Evolutionary conservation across 2,329 filamentous ascomycete species (phyloP).

Genomic region (Aspergillus arachidicola): DNA sequence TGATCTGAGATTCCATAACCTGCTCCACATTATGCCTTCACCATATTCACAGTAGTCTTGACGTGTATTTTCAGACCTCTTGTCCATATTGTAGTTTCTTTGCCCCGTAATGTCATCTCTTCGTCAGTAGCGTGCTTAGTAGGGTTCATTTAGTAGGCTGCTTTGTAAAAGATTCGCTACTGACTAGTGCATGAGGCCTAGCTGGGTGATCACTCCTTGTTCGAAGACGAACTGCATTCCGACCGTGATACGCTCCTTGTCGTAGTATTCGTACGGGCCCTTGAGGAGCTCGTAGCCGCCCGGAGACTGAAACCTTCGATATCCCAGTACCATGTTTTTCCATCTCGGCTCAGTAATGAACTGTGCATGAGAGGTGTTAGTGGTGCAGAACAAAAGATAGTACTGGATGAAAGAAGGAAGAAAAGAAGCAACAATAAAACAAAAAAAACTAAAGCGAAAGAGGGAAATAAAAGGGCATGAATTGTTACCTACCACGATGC

Average conservation of each 20-base stretch:
- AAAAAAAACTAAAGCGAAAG: neutral
- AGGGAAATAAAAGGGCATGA: neutral
- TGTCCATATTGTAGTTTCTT: neutral
- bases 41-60: neutral
- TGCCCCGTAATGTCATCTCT: neutral
- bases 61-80: too few relatives aligned
- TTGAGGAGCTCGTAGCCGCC: neutral
- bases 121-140: neutral
- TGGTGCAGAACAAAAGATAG: neutral
- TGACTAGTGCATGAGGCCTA: neutral
- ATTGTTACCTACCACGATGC: neutral
- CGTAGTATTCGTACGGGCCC: neutral
- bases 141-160: neutral
- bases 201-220: neutral
- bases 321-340: neutral
- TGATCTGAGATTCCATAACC: neutral
- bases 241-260: neutral
- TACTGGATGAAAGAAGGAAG: neutral
- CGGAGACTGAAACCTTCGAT: neutral
- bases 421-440: neutral
- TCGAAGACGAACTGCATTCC: neutral
- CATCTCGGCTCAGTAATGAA: neutral
- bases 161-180: neutral
- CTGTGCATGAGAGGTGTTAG: neutral
- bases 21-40: neutral